Evolutionary conservation across 2,329 filamentous ascomycete species (phyloP).

Genomic region (Nemania sp.): DNA sequence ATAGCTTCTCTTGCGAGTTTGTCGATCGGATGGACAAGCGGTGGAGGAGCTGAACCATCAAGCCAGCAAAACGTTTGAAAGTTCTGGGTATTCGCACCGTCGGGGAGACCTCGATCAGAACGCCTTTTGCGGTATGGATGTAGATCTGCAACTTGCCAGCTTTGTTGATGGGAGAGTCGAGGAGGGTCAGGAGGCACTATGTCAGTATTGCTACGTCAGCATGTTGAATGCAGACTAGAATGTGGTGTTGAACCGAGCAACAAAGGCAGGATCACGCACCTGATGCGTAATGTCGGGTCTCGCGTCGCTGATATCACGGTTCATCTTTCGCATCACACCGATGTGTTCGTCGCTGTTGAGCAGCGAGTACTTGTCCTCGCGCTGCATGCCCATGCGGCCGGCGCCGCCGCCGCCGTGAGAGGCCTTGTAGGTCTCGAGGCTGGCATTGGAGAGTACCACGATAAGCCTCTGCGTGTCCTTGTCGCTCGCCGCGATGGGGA

Average conservation of each 20-base stretch:
- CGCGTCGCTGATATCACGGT: conserved; percentile 96
- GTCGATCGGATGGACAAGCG: conserved; percentile 94
- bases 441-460: conserved; percentile 95
- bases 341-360: conserved; percentile 99
- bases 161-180: conserved; percentile 99
- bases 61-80: conserved; percentile 96
- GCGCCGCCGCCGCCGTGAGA: conserved; percentile 66
- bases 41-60: conserved; percentile 98
- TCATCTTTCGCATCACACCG: conserved; percentile 99
- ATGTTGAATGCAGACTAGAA: conserved; percentile 49
- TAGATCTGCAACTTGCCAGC: conserved; percentile 97
- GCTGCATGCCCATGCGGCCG: conserved; percentile 65
- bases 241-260: conserved; percentile 28
- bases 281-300: conserved; percentile 98
- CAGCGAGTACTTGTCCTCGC: conserved; percentile 95
- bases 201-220: conserved; percentile 45
- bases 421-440: conserved; percentile 95
- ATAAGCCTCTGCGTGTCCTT: conserved; percentile 92
- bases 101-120: conserved; percentile 97
- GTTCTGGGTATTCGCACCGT: conserved; percentile 96
- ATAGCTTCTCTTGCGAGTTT: conserved; percentile 94
- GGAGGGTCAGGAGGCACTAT: conserved; percentile 92
- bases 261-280: conserved; percentile 59
- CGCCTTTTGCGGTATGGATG: conserved; percentile 96
- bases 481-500: conserved; percentile 80